These are phyloP conservation scores for Saccharomycopsis oosterbeekiorum DNA, from an alignment of 805 yeast genomes.

Conservation along the genomic window DNA sequence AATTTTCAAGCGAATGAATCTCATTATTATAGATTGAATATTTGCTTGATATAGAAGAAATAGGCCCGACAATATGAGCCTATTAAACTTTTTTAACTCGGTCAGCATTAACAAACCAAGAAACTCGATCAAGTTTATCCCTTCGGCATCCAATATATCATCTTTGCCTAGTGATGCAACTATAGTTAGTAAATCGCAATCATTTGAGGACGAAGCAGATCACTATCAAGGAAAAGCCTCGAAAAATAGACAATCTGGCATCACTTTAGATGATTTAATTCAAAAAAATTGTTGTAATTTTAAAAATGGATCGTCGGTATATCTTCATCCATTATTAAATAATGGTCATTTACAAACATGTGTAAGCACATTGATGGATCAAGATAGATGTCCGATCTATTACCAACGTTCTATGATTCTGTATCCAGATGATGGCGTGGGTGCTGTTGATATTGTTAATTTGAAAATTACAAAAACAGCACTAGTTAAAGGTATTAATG, in stretches of 20 bases:
- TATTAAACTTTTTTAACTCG: neutral
- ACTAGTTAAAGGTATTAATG: constrained; percentile 28
- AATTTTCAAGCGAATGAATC: neutral
- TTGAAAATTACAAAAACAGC: constrained; percentile 27
- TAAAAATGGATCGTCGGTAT: constrained; percentile 32
- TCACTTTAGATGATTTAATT: constrained; percentile 24
- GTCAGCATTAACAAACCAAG: neutral
- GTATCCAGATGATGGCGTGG: constrained; percentile 54
- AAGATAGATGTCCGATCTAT: constrained; percentile 28
- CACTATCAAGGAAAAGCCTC: too few relatives aligned
- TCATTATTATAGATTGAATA: neutral
- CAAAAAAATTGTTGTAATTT: constrained; percentile 35
- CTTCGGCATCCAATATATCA: neutral
- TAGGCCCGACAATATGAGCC: neutral
- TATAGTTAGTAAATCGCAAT: neutral
- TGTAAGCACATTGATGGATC: constrained; percentile 43
- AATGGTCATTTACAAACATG: constrained; percentile 66
- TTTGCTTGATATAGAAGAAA: neutral
- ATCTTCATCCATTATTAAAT: constrained; percentile 47
- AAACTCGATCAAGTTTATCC: neutral
- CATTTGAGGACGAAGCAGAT: neutral
- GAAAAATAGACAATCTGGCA: neutral
- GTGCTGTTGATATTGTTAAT: constrained; percentile 57
- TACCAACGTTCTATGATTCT: constrained; percentile 52
- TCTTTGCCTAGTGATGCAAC: neutral